These are phyloP conservation scores for Neoconidiobolus thromboides DNA, from an alignment of 371 early-diverging fungal species.

Conservation along the genomic window DNA sequence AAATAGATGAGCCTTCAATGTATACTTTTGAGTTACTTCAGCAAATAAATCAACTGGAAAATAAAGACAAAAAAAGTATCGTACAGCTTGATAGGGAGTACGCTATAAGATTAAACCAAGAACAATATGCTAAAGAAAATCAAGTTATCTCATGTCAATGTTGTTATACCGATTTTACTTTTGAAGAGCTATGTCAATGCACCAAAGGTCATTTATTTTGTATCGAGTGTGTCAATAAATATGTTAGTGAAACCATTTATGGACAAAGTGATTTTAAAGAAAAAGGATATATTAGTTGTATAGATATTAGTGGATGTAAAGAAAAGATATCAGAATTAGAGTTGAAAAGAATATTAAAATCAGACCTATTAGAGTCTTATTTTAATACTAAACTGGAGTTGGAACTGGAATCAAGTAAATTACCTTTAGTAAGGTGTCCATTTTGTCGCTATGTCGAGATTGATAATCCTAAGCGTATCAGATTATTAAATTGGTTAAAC, in stretches of 20 bases:
- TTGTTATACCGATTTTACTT: slow-evolving; percentile 27
- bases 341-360: slow-evolving; percentile 13
- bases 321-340: slow-evolving; percentile 14
- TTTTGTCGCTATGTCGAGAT: slow-evolving; percentile 27
- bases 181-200: slow-evolving; percentile 29
- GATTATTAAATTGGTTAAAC: not conserved
- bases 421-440: slow-evolving; percentile 23
- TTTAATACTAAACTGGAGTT: slow-evolving; percentile 19
- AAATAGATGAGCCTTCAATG: slow-evolving; percentile 1
- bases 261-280: slow-evolving; percentile 33
- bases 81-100: slow-evolving; percentile 13
- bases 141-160: slow-evolving; percentile 30
- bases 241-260: slow-evolving; percentile 27
- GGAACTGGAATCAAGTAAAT: slow-evolving; percentile 10
- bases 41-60: not conserved
- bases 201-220: slow-evolving; percentile 33
- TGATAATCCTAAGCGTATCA: slow-evolving; percentile 15
- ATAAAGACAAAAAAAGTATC: slow-evolving; percentile 7
- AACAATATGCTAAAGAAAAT: slow-evolving; percentile 16
- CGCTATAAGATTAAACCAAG: slow-evolving; percentile 18
- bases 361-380: slow-evolving; percentile 20
- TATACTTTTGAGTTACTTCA: slow-evolving; percentile 13
- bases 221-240: slow-evolving; percentile 19
- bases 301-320: slow-evolving; percentile 17
- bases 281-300: slow-evolving; percentile 17